Percentiles rank a stretch among this genome's conserved stretches.
phyloP scores from a whole-genome alignment of 2,329 filamentous ascomycete genomes.

The Fusarium abutilonis region DNA sequence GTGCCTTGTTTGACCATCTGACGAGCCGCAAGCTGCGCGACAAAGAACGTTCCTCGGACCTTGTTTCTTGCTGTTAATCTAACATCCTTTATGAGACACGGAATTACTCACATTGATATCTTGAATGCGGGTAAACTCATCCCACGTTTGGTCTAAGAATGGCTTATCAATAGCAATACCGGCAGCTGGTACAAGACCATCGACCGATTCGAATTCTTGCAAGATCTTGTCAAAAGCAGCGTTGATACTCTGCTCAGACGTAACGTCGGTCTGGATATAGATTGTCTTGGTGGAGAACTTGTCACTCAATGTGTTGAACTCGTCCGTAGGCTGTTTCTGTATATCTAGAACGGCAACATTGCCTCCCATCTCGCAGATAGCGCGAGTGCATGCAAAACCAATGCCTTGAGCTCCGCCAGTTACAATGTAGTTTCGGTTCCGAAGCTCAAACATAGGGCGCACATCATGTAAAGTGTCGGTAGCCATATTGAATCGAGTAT shows the following conservation, averaged over 20 bases:
- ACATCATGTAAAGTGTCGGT: slow-evolving; percentile 25
- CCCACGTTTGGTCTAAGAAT: slow-evolving; percentile 56
- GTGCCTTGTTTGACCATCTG: slow-evolving; percentile 54
- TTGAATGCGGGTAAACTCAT: slow-evolving; percentile 53
- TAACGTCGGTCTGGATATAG: slow-evolving; percentile 49
- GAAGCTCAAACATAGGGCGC: slow-evolving; percentile 48
- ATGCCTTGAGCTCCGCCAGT: slow-evolving; percentile 55
- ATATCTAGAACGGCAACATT: slow-evolving; percentile 53
- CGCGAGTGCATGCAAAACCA: slow-evolving; percentile 51
- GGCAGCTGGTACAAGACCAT: slow-evolving; percentile 49
- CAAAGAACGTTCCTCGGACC: slow-evolving; percentile 56
- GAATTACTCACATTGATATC: slow-evolving; percentile 53
- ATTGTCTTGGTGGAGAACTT: slow-evolving; percentile 42
- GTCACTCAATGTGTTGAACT: slow-evolving; percentile 40
- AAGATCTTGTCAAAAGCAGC: slow-evolving; percentile 41
- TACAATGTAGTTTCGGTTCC: slow-evolving; percentile 50
- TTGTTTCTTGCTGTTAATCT: slow-evolving; percentile 17
- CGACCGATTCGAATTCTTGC: slow-evolving; percentile 42
- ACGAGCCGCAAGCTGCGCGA: slow-evolving; percentile 51
- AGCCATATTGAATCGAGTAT: slow-evolving; percentile 2
- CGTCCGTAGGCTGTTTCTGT: slow-evolving; percentile 45
- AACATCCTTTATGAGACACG: neutral
- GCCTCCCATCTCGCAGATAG: slow-evolving; percentile 54
- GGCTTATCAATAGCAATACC: slow-evolving; percentile 57
- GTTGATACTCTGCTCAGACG: slow-evolving; percentile 45